These are phyloP conservation scores for Fonsecaea pedrosoi DNA, from an alignment of 2,329 filamentous ascomycete species.

Conservation along the genomic window DNA sequence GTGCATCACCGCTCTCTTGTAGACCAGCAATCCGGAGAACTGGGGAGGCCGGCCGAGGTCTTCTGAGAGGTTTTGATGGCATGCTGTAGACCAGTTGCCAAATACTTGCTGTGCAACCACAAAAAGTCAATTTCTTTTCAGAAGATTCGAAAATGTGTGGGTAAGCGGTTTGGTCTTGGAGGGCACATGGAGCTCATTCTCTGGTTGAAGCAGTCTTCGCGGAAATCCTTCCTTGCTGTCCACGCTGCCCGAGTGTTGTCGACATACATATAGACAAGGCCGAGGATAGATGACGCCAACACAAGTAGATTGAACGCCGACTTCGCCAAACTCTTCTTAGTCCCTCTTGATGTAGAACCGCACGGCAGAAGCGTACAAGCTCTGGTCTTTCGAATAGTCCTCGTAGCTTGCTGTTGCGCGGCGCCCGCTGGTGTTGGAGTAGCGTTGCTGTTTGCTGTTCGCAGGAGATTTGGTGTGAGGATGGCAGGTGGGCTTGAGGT, in stretches of 20 bases:
- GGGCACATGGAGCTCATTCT: neutral
- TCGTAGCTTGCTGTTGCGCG: neutral
- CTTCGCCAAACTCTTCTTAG: neutral
- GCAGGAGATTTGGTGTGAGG: neutral
- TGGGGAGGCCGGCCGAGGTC: neutral
- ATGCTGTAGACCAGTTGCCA: neutral
- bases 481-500: neutral
- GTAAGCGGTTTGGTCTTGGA: too few species aligned
- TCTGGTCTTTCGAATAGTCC: neutral
- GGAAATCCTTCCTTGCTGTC: slow-evolving; percentile 10
- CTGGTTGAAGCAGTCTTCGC: slow-evolving; percentile 12
- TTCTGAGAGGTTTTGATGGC: neutral
- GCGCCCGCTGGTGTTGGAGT: neutral
- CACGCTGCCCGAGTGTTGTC: neutral
- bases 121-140: neutral
- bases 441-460: neutral
- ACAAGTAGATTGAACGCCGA: neutral
- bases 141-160: neutral
- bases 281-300: neutral
- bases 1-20: neutral
- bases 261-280: neutral
- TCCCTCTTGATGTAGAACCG: neutral
- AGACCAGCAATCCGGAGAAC: neutral
- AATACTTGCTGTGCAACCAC: neutral
- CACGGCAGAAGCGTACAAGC: neutral